These are phyloP conservation scores for Oryza australiensis DNA, from an alignment of 176 grass and related monocot species.

Conservation along the genomic window DNA sequence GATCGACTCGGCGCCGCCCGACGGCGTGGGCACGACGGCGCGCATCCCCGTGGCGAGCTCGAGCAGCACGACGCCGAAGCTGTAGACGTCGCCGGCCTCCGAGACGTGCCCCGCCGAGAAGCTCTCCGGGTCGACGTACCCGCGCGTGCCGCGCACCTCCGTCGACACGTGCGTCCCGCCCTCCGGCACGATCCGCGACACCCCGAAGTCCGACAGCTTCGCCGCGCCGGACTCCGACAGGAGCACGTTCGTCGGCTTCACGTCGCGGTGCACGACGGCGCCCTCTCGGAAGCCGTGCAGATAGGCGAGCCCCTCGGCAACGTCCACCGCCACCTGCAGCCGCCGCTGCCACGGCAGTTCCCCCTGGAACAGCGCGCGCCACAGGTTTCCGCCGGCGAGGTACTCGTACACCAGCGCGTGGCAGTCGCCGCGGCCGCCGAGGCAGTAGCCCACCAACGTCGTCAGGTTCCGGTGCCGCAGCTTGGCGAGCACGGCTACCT, in stretches of 20 bases:
- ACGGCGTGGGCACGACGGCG: constrained; percentile 63
- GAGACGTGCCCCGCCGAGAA: constrained; percentile 56
- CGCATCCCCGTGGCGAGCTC: constrained; percentile 86
- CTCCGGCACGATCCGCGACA: constrained; percentile 53
- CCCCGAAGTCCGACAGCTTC: constrained; percentile 81
- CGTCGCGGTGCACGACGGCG: constrained; percentile 71
- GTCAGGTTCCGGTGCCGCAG: constrained; percentile 70
- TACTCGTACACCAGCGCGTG: constrained; percentile 73
- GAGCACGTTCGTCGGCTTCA: constrained; percentile 73
- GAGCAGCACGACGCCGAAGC: constrained; percentile 86
- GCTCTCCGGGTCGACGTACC: constrained; percentile 79
- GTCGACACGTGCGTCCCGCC: constrained; percentile 66
- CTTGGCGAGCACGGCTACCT: constrained; percentile 68
- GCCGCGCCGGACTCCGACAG: constrained; percentile 46
- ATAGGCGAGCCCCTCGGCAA: constrained; percentile 64
- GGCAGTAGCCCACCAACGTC: constrained; percentile 64
- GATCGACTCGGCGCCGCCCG: constrained; percentile 62
- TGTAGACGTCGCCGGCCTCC: constrained; percentile 78
- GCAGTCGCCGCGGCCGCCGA: constrained; percentile 20
- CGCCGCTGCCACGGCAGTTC: constrained; percentile 54
- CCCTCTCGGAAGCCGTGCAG: constrained; percentile 62
- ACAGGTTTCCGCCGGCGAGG: constrained; percentile 72
- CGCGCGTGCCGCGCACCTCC: constrained; percentile 63
- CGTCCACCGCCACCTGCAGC: constrained; percentile 49
- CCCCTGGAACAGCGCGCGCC: constrained; percentile 42